Conservation (phyloP, 2,329 filamentous ascomycete genomes). For the Blastomyces parvus region DNA sequence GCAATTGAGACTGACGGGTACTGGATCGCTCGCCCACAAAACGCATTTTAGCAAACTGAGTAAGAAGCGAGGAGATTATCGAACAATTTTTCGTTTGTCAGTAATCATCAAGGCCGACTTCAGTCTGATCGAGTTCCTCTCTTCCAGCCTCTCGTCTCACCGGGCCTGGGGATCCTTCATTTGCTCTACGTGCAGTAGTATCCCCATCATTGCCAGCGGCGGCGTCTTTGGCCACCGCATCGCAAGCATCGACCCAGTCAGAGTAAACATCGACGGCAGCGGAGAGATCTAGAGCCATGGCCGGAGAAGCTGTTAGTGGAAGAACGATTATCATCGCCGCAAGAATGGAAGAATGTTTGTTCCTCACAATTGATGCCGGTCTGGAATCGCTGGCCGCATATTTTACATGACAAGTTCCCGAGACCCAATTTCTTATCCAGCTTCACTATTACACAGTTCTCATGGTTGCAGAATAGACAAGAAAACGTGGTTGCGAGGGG, state of each 20-base stretch:
- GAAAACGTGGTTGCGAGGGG: conserved; percentile 66
- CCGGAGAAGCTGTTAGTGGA: conserved; percentile 6
- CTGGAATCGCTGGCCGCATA: conserved; percentile 90
- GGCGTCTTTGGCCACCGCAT: conserved; percentile 56
- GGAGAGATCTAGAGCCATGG: conserved; percentile 58
- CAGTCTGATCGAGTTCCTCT: background rate
- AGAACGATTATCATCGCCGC: background rate
- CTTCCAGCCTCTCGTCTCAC: background rate
- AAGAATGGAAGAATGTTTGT: background rate
- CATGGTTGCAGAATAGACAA: conserved; percentile 97
- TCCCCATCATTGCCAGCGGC: conserved; percentile 18
- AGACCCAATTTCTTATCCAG: conserved; percentile 88
- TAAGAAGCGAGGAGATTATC: background rate
- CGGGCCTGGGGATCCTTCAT: conserved; percentile 1
- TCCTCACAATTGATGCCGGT: conserved; percentile 75
- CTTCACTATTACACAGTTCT: conserved; percentile 82
- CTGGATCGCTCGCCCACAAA: background rate
- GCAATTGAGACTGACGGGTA: background rate
- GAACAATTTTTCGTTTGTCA: background rate
- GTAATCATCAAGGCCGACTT: conserved; percentile 4
- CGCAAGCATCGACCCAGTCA: conserved; percentile 96
- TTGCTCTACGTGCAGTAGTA: conserved; percentile 6
- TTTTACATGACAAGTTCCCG: conserved; percentile 77
- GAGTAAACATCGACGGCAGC: conserved; percentile 91
- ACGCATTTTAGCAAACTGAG: background rate